These are phyloP conservation scores for Tetraselmis striata DNA, from an alignment of 139 green algal genomes.

Conservation along the genomic window DNA sequence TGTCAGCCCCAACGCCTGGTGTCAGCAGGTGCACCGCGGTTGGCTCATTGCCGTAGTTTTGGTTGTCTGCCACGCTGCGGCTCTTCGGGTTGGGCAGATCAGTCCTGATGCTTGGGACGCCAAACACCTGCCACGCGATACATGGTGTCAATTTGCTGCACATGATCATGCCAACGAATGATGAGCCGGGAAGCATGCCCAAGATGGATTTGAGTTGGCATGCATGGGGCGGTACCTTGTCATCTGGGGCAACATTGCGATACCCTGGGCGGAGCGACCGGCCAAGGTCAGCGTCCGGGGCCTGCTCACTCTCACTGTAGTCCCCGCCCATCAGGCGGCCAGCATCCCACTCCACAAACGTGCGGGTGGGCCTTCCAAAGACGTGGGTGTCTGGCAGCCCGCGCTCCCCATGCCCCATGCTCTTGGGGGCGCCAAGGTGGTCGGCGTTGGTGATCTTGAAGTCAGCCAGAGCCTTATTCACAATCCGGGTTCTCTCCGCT, in stretches of 20 bases:
- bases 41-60: slow-evolving; percentile 68
- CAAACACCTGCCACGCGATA: slow-evolving; percentile 38
- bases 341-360: slow-evolving; percentile 33
- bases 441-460: slow-evolving; percentile 42
- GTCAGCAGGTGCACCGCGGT: slow-evolving; percentile 48
- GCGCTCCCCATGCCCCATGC: slow-evolving; percentile 41
- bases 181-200: too few species aligned
- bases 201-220: too few species aligned
- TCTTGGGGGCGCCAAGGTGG: slow-evolving; percentile 33
- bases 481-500: slow-evolving; percentile 15
- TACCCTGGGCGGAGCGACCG: slow-evolving; percentile 57
- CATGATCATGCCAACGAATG: too few species aligned
- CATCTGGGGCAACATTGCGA: slow-evolving; percentile 34
- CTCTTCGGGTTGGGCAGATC: slow-evolving; percentile 40
- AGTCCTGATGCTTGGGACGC: slow-evolving; percentile 47
- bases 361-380: slow-evolving; percentile 48
- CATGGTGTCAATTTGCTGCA: too few species aligned
- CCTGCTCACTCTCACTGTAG: slow-evolving; percentile 39
- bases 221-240: too few species aligned
- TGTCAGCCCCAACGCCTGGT: slow-evolving; percentile 40
- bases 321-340: slow-evolving; percentile 38
- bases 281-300: slow-evolving; percentile 59
- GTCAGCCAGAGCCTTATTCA: slow-evolving; percentile 38
- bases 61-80: slow-evolving; percentile 39
- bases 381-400: slow-evolving; percentile 30